A percentile compares a stretch with the other conserved stretches of the same genome.
Conservation (phyloP, 768 basidiomycete genomes). For the Leucocoprinus birnbaumii region DNA sequence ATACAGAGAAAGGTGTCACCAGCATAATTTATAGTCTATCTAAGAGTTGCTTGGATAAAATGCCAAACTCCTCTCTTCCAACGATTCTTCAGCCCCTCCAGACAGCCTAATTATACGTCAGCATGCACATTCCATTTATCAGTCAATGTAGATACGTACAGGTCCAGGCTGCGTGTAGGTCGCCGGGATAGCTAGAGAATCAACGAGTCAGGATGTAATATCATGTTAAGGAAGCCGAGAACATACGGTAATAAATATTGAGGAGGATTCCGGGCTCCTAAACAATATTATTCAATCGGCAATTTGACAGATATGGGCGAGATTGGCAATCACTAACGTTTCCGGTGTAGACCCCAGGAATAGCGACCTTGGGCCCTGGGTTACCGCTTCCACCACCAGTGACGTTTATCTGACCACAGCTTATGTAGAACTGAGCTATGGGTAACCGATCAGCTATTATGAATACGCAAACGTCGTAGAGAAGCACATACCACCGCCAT, state of each 20-base stretch:
- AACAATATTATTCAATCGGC: too few relatives aligned
- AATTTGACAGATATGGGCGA: too few relatives aligned
- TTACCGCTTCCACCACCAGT: slow-evolving; percentile 25
- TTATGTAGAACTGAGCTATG: slow-evolving; percentile 28
- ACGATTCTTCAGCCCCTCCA: slow-evolving; percentile 19
- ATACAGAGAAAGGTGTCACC: too few relatives aligned
- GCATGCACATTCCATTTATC: not conserved
- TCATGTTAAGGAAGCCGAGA: not conserved
- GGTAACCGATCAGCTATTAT: not conserved
- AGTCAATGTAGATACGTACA: slow-evolving; percentile 7
- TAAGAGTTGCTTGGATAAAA: too few relatives aligned
- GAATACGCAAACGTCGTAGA: not conserved
- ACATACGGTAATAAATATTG: slow-evolving; percentile 17
- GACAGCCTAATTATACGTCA: slow-evolving; percentile 12
- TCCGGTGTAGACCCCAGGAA: slow-evolving; percentile 27
- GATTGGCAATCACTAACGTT: slow-evolving; percentile 18
- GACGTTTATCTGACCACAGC: slow-evolving; percentile 36
- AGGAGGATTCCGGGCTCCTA: slow-evolving; percentile 18
- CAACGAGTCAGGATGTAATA: not conserved
- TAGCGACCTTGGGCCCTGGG: slow-evolving; percentile 24
- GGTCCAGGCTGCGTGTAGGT: slow-evolving; percentile 18
- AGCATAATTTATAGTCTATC: too few relatives aligned
- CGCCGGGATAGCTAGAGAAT: slow-evolving; percentile 11
- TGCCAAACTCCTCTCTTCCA: too few relatives aligned
- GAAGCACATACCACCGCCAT: slow-evolving; percentile 27